These are phyloP conservation scores for Lyophyllum decastes DNA, from an alignment of 768 basidiomycete species.

Conservation along the genomic window DNA sequence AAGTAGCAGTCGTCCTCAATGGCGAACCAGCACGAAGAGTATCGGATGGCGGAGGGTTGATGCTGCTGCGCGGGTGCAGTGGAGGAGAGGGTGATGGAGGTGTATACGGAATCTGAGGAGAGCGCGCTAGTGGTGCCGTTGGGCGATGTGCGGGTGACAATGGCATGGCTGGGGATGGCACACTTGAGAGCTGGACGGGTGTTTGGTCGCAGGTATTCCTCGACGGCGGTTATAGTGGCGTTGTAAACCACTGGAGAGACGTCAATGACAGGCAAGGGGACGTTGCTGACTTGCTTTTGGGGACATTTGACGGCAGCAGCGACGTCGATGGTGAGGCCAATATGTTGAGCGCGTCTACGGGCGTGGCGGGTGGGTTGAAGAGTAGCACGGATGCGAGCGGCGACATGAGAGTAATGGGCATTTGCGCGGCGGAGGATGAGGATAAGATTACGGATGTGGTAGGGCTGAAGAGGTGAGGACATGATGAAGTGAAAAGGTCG, in stretches of 20 bases:
- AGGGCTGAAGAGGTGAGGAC: slow-evolving; percentile 23
- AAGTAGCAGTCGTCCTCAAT: slow-evolving; percentile 3
- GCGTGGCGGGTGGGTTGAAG: slow-evolving; percentile 46
- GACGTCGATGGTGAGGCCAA: slow-evolving; percentile 48
- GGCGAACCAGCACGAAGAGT: slow-evolving; percentile 19
- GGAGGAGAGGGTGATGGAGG: slow-evolving; percentile 5
- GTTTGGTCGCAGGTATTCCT: slow-evolving; percentile 8
- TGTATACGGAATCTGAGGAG: slow-evolving; percentile 6
- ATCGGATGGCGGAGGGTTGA: slow-evolving; percentile 7
- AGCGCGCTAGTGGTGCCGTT: slow-evolving; percentile 22
- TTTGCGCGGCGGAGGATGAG: slow-evolving; percentile 45
- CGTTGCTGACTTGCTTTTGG: slow-evolving; percentile 35
- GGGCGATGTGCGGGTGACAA: slow-evolving; percentile 20
- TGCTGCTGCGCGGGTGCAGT: neutral
- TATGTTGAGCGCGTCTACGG: slow-evolving; percentile 41
- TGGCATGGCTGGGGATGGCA: slow-evolving; percentile 21
- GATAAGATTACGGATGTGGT: slow-evolving; percentile 37
- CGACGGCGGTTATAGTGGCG: slow-evolving; percentile 4
- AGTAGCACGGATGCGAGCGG: slow-evolving; percentile 35
- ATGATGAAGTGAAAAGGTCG: slow-evolving; percentile 12
- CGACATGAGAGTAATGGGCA: slow-evolving; percentile 37
- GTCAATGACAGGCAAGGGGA: slow-evolving; percentile 40
- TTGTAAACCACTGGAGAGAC: slow-evolving; percentile 14
- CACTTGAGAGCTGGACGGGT: slow-evolving; percentile 23
- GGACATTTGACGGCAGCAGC: slow-evolving; percentile 41